Evolutionary conservation across 1,284 basidiomycete genomes (phyloP).

Genomic region (Filobasidium uniguttulatum): DNA sequence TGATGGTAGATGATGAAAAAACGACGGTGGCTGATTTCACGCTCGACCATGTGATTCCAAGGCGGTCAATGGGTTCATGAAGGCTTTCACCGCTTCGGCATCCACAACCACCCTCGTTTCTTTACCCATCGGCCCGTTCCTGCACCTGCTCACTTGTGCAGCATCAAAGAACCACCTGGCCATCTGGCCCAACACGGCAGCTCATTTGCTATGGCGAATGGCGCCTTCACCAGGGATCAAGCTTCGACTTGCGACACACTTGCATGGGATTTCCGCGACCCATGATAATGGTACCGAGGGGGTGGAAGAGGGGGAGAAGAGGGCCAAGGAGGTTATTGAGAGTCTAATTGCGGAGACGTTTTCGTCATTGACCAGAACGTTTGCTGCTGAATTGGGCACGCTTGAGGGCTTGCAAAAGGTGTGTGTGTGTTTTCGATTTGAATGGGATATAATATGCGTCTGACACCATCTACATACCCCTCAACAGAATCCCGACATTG

Average conservation of each 20-base stretch:
- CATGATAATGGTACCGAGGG: neutral
- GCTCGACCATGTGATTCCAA: conserved; percentile 25
- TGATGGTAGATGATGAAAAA: neutral
- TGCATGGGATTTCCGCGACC: neutral
- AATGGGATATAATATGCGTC: no score
- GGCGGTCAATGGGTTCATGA: conserved; percentile 66
- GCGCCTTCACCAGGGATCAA: conserved; percentile 40
- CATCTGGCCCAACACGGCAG: conserved; percentile 66
- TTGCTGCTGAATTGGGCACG: neutral
- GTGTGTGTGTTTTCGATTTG: no score
- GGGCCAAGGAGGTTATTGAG: neutral
- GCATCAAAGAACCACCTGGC: conserved; percentile 59
- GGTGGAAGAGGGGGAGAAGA: conserved; percentile 20
- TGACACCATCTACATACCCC: neutral
- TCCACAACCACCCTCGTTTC: conserved; percentile 53
- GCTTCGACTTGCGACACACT: conserved; percentile 30
- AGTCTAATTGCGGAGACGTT: neutral
- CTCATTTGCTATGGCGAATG: conserved; percentile 61
- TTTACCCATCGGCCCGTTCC: conserved; percentile 58
- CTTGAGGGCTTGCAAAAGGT: no score
- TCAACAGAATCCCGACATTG: conserved; percentile 55
- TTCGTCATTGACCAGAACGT: conserved; percentile 4
- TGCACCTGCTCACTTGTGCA: conserved; percentile 62
- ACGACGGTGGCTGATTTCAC: neutral
- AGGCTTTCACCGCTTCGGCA: conserved; percentile 60